Conservation (phyloP, 768 basidiomycete genomes). For the Auricularia sp. region DNA sequence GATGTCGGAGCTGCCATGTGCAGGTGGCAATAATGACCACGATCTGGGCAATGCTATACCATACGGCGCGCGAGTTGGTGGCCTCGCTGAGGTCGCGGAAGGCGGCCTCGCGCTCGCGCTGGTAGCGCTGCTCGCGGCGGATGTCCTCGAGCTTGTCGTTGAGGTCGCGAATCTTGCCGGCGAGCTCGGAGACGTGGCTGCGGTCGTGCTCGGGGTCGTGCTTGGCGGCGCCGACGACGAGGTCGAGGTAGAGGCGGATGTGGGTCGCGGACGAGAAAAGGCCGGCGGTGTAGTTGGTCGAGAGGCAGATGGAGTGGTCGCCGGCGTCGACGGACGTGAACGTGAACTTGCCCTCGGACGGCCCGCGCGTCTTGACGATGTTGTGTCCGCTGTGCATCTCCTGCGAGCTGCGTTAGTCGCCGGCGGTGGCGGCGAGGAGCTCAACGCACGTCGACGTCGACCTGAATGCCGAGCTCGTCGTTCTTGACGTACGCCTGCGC, state of each 20-base stretch:
- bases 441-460: constrained; percentile 74
- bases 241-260: constrained; percentile 89
- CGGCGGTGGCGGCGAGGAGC: neutral
- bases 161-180: constrained; percentile 78
- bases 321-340: constrained; percentile 96
- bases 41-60: constrained; percentile 89
- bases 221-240: constrained; percentile 82
- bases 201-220: constrained; percentile 83
- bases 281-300: constrained; percentile 75
- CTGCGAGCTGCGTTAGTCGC: constrained; percentile 31
- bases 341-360: constrained; percentile 85
- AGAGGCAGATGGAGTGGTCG: constrained; percentile 95
- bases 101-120: constrained; percentile 87
- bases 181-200: constrained; percentile 72
- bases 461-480: constrained; percentile 73
- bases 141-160: constrained; percentile 92
- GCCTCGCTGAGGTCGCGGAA: constrained; percentile 82
- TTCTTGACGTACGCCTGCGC: constrained; percentile 60
- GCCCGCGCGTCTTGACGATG: constrained; percentile 85
- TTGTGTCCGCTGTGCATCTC: constrained; percentile 75
- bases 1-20: constrained; percentile 86
- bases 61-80: constrained; percentile 88
- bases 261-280: constrained; percentile 76
- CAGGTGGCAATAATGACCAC: constrained; percentile 75
- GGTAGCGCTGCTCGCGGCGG: constrained; percentile 92